A percentile compares a stretch with the other conserved stretches of the same genome.
These are phyloP conservation scores for Abrus pulchellus DNA, from an alignment of 306 rosid genomes.

Conservation along the genomic window DNA sequence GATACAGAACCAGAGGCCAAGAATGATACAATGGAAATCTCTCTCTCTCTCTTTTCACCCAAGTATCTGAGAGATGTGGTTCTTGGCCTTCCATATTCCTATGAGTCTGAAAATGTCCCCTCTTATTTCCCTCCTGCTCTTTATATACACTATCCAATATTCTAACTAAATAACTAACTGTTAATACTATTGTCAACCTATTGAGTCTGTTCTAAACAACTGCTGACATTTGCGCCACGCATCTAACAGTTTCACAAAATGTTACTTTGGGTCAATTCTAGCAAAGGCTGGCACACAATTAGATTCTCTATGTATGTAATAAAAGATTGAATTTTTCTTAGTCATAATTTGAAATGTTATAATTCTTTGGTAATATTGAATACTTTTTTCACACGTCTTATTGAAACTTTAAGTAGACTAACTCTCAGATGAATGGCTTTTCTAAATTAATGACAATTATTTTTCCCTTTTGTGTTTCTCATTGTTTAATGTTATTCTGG, in stretches of 20 bases:
- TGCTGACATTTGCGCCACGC: too few relatives aligned
- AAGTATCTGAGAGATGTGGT: too few relatives aligned
- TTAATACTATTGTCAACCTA: too few relatives aligned
- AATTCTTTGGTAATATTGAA: not conserved
- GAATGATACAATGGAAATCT: too few relatives aligned
- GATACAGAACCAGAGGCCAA: too few relatives aligned
- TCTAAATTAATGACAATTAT: slow-evolving; percentile 24
- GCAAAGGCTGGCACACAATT: not conserved
- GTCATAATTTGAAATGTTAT: slow-evolving; percentile 12
- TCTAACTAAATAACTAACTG: too few relatives aligned
- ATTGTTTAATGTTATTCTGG: slow-evolving; percentile 16
- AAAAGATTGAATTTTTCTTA: not conserved
- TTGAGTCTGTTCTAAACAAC: too few relatives aligned
- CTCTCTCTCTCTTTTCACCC: too few relatives aligned
- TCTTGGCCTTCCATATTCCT: not conserved
- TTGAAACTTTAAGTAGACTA: slow-evolving; percentile 16
- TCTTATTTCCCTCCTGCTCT: too few relatives aligned
- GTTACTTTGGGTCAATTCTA: too few relatives aligned
- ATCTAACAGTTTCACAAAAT: too few relatives aligned
- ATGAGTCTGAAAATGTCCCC: not conserved
- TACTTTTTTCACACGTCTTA: slow-evolving; percentile 15
- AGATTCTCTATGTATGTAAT: not conserved
- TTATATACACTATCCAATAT: too few relatives aligned
- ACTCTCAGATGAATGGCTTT: slow-evolving; percentile 11
- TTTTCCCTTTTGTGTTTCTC: slow-evolving; percentile 4